A percentile compares a stretch with the other conserved stretches of the same genome.
These are phyloP conservation scores for Simmondsia chinensis DNA, from an alignment of 148 eudicot species.

Conservation along the genomic window DNA sequence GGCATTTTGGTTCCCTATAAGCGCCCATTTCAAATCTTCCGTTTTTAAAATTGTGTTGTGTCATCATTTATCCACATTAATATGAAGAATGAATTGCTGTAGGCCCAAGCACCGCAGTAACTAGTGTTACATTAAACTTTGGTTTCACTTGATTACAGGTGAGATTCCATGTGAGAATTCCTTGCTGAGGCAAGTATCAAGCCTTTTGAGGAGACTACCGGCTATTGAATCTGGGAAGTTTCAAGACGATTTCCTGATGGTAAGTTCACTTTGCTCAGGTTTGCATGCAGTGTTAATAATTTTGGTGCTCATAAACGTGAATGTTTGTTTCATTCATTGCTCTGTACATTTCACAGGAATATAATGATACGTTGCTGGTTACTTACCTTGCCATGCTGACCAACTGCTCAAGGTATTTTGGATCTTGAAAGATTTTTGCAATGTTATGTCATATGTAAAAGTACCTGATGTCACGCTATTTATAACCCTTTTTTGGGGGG, in stretches of 20 bases:
- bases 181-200: conserved; percentile 87
- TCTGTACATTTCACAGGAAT: conserved; percentile 43
- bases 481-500: too few species aligned
- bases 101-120: too few species aligned
- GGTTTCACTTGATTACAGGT: conserved; percentile 32
- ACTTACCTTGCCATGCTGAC: conserved; percentile 87
- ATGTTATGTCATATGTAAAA: too few species aligned
- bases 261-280: conserved; percentile 14
- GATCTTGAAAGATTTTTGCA: too few species aligned
- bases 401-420: conserved; percentile 73
- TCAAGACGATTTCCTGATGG: conserved; percentile 93
- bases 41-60: too few species aligned
- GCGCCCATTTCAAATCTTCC: too few species aligned
- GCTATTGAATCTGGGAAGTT: conserved; percentile 80
- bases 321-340: not conserved
- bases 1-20: too few species aligned
- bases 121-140: not conserved
- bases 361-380: conserved; percentile 80
- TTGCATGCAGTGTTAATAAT: not conserved
- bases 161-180: conserved; percentile 52
- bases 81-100: too few species aligned
- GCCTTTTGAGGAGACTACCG: conserved; percentile 94
- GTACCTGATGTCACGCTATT: too few species aligned
- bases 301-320: not conserved
- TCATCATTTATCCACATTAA: too few species aligned